Percentiles rank a stretch among this genome's conserved stretches.
These are phyloP conservation scores for Cornus controversa DNA, from an alignment of 148 eudicot genomes.

Conservation along the genomic window DNA sequence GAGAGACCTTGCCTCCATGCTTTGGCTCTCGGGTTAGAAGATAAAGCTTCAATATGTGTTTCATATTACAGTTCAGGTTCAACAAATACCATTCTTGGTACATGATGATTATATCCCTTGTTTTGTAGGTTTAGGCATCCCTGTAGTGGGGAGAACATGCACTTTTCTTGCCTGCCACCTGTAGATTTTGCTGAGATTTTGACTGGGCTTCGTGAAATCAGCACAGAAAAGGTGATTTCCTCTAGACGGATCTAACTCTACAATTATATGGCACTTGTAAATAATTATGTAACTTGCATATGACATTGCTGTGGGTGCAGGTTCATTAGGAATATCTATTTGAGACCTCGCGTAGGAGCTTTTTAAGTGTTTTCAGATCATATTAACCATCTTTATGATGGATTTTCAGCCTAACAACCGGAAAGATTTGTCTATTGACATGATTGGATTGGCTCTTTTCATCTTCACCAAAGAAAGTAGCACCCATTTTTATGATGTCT, in stretches of 20 bases:
- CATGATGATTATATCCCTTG: neutral
- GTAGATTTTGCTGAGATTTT: constrained; percentile 62
- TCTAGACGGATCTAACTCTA: neutral
- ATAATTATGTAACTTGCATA: neutral
- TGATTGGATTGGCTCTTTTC: neutral
- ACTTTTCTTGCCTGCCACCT: constrained; percentile 81
- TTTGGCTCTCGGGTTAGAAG: constrained; percentile 79
- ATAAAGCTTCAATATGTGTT: neutral
- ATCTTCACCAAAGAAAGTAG: neutral
- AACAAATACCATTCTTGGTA: neutral
- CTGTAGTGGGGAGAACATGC: constrained; percentile 55
- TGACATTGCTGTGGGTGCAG: neutral
- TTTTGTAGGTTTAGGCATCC: constrained; percentile 81
- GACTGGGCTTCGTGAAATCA: constrained; percentile 49
- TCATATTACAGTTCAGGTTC: neutral
- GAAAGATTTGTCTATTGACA: neutral
- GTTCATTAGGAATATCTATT: neutral
- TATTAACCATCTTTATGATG: neutral
- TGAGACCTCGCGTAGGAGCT: neutral
- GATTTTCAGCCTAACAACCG: neutral
- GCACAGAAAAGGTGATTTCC: constrained; percentile 33
- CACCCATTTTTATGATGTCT: no score
- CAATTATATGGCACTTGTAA: neutral
- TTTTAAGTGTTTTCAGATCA: neutral
- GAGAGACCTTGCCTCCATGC: constrained; percentile 97